phyloP scores from a whole-genome alignment of 768 basidiomycete genomes.

The Hygrocybe coccinea region DNA sequence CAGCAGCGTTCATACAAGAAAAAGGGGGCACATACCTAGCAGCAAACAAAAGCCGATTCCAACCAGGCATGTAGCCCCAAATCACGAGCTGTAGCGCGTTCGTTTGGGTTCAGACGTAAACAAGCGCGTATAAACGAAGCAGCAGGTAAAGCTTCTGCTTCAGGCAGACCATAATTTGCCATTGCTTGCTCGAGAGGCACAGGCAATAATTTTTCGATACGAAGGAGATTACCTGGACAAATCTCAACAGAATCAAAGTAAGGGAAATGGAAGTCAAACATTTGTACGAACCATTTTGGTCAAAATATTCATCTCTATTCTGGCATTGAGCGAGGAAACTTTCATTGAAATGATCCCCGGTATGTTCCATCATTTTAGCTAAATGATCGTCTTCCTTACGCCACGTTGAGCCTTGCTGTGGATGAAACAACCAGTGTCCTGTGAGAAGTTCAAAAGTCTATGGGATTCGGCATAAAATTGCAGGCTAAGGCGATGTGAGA shows the following conservation, averaged over 20 bases:
- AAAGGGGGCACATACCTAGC: background rate
- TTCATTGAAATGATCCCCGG: constrained; percentile 19
- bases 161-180: background rate
- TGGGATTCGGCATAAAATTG: background rate
- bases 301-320: constrained; percentile 1
- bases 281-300: background rate
- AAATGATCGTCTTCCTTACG: constrained; percentile 26
- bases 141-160: background rate
- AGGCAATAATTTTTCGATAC: background rate
- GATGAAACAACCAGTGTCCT: constrained; percentile 12
- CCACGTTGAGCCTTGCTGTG: background rate
- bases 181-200: background rate
- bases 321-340: constrained; percentile 13
- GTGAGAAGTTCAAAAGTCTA: constrained; percentile 17
- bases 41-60: background rate
- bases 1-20: no score
- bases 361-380: constrained; percentile 28
- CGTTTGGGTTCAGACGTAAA: background rate
- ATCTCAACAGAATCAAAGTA: background rate
- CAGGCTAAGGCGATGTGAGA: no score
- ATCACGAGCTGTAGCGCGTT: background rate
- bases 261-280: background rate
- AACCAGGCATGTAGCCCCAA: background rate
- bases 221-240: background rate
- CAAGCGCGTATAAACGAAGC: constrained; percentile 1